Conservation (phyloP, 2,329 filamentous ascomycete genomes). For the Stagonosporopsis chrysanthemi region DNA sequence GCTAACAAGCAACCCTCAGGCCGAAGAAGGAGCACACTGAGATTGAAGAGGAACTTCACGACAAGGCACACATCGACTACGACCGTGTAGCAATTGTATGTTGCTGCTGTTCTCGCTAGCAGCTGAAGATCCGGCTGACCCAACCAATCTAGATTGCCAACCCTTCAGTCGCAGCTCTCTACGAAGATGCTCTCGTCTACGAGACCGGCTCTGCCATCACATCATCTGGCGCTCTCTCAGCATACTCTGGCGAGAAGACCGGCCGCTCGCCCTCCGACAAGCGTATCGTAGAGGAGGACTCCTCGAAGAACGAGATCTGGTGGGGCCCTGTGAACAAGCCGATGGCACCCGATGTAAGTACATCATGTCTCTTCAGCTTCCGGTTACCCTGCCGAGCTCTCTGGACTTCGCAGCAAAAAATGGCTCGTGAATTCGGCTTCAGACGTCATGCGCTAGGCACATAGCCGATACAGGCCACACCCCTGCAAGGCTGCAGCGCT, state of each 20-base stretch:
- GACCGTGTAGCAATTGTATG: conserved; percentile 96
- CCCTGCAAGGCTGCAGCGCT: conserved; percentile 39
- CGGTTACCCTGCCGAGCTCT: conserved; percentile 21
- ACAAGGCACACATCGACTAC: conserved; percentile 98
- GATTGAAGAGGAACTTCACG: conserved; percentile 96
- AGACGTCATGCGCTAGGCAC: conserved; percentile 47
- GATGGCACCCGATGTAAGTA: conserved; percentile 91
- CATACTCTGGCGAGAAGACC: conserved; percentile 98
- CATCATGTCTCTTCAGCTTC: conserved; percentile 12
- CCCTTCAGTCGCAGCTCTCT: conserved; percentile 91
- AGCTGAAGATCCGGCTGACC: conserved; percentile 21
- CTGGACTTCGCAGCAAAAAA: conserved; percentile 21
- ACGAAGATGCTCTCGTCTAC: conserved; percentile 98
- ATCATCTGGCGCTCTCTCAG: conserved; percentile 90
- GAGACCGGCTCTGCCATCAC: conserved; percentile 98
- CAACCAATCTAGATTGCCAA: conserved; percentile 71
- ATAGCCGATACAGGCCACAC: conserved; percentile 39
- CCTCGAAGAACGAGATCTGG: conserved; percentile 93
- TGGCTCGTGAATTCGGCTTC: conserved; percentile 36
- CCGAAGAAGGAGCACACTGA: conserved; percentile 90
- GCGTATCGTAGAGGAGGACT: conserved; percentile 90
- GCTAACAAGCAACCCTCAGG: conserved; percentile 57
- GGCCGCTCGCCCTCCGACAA: conserved; percentile 97
- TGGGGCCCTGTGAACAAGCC: conserved; percentile 99
- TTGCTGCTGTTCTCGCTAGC: conserved; percentile 16